These are phyloP conservation scores for Aquilaria yunnanensis DNA, from an alignment of 345 rosid genomes.

Conservation along the genomic window DNA sequence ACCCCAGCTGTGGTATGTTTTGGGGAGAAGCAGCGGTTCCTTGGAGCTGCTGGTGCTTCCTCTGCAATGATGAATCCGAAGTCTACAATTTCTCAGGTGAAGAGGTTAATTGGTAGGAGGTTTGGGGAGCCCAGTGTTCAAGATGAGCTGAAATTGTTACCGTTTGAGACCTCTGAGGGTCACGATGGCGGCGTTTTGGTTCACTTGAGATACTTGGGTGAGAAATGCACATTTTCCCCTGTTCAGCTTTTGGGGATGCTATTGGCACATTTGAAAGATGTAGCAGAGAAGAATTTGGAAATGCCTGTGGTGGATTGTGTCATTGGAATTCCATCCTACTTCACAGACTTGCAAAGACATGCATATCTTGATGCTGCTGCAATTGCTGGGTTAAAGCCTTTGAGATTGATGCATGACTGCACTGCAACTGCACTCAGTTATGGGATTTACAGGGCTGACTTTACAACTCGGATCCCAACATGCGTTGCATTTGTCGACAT, in stretches of 20 bases:
- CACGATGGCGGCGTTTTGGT: constrained; percentile 49
- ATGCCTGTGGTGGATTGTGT: constrained; percentile 48
- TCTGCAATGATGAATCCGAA: constrained; percentile 72
- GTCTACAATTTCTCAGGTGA: constrained; percentile 63
- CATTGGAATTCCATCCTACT: constrained; percentile 61
- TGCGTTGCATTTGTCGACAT: constrained; percentile 50
- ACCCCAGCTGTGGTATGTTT: constrained; percentile 69
- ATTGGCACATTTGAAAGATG: constrained; percentile 58
- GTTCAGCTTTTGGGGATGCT: constrained; percentile 60
- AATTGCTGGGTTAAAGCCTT: constrained; percentile 56
- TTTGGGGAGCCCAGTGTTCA: constrained; percentile 45
- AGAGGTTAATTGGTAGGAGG: constrained; percentile 53
- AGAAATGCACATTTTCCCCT: constrained; percentile 35
- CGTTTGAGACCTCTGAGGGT: constrained; percentile 38
- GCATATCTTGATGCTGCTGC: constrained; percentile 55
- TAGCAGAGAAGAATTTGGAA: constrained; percentile 42
- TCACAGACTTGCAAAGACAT: constrained; percentile 50
- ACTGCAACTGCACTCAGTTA: constrained; percentile 68
- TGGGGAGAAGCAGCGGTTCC: constrained; percentile 77
- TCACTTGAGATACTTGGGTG: constrained; percentile 42
- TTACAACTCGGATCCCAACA: constrained; percentile 31
- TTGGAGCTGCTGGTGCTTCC: constrained; percentile 80
- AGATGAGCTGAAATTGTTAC: constrained; percentile 45
- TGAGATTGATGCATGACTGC: constrained; percentile 62
- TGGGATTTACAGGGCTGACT: constrained; percentile 61